Percentiles rank a stretch among this genome's conserved stretches.
Evolutionary conservation across 805 yeast genomes (phyloP).

Genomic region (Scheffersomyces coipomensis): DNA sequence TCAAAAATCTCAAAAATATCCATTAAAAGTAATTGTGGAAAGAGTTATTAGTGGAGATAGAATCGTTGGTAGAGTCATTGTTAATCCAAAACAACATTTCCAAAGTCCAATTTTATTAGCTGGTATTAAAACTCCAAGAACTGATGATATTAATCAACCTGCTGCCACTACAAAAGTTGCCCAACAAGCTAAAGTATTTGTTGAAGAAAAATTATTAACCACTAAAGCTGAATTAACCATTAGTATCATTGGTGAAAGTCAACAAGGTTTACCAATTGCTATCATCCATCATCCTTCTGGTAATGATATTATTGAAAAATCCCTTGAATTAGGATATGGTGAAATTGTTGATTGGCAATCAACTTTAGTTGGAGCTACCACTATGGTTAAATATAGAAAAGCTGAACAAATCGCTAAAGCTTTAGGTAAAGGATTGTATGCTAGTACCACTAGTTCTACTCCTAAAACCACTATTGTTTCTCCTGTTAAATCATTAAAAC

Average conservation of each 20-base stretch:
- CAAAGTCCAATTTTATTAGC: constrained; percentile 65
- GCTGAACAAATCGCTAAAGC: constrained; percentile 64
- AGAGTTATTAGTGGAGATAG: constrained; percentile 79
- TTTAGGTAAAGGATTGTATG: constrained; percentile 52
- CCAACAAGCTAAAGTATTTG: constrained; percentile 62
- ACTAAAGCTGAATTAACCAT: constrained; percentile 54
- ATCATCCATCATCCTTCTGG: constrained; percentile 73
- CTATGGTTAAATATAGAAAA: constrained; percentile 60
- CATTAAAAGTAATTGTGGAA: constrained; percentile 64
- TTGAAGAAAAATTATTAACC: constrained; percentile 62
- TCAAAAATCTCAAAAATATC: constrained; percentile 34
- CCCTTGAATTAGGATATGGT: constrained; percentile 69
- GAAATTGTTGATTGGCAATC: constrained; percentile 83
- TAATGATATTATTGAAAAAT: constrained; percentile 60
- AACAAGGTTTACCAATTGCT: constrained; percentile 58
- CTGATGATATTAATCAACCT: constrained; percentile 45
- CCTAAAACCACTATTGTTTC: constrained; percentile 12
- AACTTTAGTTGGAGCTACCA: constrained; percentile 58
- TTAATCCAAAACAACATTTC: constrained; percentile 50
- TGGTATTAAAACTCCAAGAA: constrained; percentile 72
- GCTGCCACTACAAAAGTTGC: constrained; percentile 57
- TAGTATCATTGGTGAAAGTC: constrained; percentile 55
- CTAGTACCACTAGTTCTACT: constrained; percentile 39
- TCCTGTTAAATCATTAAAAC: constrained; percentile 20
- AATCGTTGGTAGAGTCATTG: constrained; percentile 56